Evolutionary conservation across 352 stramenopile species (phyloP), one percentile per base, ranked within the genome.

Genomic region (Pythium periplocum): DNA sequence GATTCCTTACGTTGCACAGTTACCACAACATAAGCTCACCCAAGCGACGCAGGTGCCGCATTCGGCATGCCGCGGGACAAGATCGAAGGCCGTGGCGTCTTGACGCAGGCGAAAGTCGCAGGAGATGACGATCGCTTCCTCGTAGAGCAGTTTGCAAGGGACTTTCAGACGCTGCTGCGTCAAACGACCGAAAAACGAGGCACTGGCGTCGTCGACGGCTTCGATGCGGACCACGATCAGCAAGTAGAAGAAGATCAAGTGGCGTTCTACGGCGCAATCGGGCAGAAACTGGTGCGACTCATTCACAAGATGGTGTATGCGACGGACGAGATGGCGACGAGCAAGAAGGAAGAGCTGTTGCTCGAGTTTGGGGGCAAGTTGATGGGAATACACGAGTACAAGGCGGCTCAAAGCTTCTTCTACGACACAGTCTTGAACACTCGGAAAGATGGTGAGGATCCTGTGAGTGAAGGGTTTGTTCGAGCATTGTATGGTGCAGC

Each of bases 361-460:
- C 56, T 87, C 2, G 30, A 38, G 4, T 68, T 84, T 35, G 76
- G 77, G 0, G 71, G 83, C 61, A 80, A 71, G 41, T 72, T 87
- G 44, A 75, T 66, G 33, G 61, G 64, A 2, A 44, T 55, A 10
- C 46, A 71, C 3, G 79, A 90, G 53, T 87, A 69, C 40, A 58
- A 48, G 2, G 73, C 77, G 8, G 77, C 79, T 0, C 72, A 63
- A 2, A 41, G 39, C 43, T 85, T 69, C 53, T 87, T 84, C 55
- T 90, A 86, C 54, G 38, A 61, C 30, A 59, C 62, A 31, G 44
- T 80, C 0, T 43, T 87, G 6, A 40, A 37, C 31, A 32, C 52
- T 5, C 53, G 45, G 34, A n/a, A 30, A 42, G 38, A 34, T 10
- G 48, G 10, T 12, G 31, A 39, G 6, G 45, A 26, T 44, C 10